phyloP scores from a whole-genome alignment of 192 early-diverging fungal genomes.

The Gaertneriomyces sp. region DNA sequence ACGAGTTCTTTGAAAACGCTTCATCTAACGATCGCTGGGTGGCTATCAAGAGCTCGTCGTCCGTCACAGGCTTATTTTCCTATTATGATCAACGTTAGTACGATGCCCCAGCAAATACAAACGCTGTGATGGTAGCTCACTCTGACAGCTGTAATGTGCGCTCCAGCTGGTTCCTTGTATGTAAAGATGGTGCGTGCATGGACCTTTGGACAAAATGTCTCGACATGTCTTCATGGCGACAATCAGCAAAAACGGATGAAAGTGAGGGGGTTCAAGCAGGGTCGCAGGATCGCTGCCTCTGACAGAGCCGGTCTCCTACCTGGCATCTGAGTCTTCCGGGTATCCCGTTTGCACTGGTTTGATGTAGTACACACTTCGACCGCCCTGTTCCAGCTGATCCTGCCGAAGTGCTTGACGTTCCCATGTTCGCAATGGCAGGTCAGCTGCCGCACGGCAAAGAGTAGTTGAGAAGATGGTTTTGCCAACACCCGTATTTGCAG shows the following conservation, averaged over 20 bases:
- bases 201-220: slow-evolving; percentile 41
- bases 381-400: slow-evolving; percentile 9
- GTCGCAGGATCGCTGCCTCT: neutral
- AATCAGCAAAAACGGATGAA: neutral
- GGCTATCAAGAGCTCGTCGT: slow-evolving; percentile 30
- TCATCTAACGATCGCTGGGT: slow-evolving; percentile 14
- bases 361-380: slow-evolving; percentile 58
- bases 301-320: slow-evolving; percentile 29
- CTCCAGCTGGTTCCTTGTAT: slow-evolving; percentile 70
- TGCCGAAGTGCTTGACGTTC: neutral
- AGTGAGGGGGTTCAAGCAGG: neutral
- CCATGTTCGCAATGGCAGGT: slow-evolving; percentile 9
- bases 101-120: neutral
- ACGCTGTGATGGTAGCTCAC: slow-evolving; percentile 7
- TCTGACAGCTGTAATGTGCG: slow-evolving; percentile 61
- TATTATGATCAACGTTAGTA: slow-evolving; percentile 10
- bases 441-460: slow-evolving; percentile 54
- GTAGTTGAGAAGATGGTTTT: slow-evolving; percentile 75
- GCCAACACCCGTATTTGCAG: slow-evolving; percentile 78
- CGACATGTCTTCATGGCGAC: slow-evolving; percentile 50
- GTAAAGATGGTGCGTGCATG: slow-evolving; percentile 52
- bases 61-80: slow-evolving; percentile 32
- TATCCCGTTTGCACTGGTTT: slow-evolving; percentile 85
- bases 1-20: slow-evolving; percentile 3
- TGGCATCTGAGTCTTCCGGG: slow-evolving; percentile 70